Percentiles rank a stretch among this genome's conserved stretches.
Conservation (phyloP, 768 basidiomycete genomes). For the Phanerochaete sordida region DNA sequence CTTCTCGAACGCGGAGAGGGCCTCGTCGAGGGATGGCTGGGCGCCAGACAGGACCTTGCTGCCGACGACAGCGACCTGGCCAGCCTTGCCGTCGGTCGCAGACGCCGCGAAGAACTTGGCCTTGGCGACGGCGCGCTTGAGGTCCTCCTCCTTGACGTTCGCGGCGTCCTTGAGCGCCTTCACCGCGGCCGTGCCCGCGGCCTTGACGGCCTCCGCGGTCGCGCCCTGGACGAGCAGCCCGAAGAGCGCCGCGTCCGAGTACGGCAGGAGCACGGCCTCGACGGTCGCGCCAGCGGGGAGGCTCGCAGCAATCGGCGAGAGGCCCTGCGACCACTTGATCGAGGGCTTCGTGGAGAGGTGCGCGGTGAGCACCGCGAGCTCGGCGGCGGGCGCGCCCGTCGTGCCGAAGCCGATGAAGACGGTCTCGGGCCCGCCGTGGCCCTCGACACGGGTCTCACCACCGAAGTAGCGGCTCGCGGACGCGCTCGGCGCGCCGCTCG, state of each 20-base stretch:
- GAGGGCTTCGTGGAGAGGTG: conserved; percentile 76
- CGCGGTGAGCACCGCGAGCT: conserved; percentile 74
- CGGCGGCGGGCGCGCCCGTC: conserved; percentile 59
- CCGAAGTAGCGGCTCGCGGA: conserved; percentile 65
- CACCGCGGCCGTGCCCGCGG: conserved; percentile 67
- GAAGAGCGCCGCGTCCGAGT: conserved; percentile 89
- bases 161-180: conserved; percentile 54
- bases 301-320: conserved; percentile 61
- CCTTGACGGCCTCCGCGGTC: conserved; percentile 58
- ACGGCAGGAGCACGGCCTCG: conserved; percentile 75
- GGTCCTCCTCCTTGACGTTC: conserved; percentile 50
- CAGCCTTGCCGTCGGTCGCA: conserved; percentile 65
- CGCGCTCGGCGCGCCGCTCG: conserved; percentile 29
- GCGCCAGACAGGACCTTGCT: conserved; percentile 62
- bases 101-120: conserved; percentile 83
- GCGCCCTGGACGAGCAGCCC: conserved; percentile 77
- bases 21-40: conserved; percentile 52
- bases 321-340: conserved; percentile 83
- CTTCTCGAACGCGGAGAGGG: conserved; percentile 68
- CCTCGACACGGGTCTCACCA: conserved; percentile 76
- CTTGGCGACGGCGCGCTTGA: conserved; percentile 81
- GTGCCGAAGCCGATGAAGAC: conserved; percentile 87
- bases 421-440: conserved; percentile 60
- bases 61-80: conserved; percentile 58
- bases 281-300: conserved; percentile 62